A percentile compares a stretch with the other conserved stretches of the same genome.
Evolutionary conservation across 441 rosid species (phyloP).

Genomic region (Erysimum cheiri): DNA sequence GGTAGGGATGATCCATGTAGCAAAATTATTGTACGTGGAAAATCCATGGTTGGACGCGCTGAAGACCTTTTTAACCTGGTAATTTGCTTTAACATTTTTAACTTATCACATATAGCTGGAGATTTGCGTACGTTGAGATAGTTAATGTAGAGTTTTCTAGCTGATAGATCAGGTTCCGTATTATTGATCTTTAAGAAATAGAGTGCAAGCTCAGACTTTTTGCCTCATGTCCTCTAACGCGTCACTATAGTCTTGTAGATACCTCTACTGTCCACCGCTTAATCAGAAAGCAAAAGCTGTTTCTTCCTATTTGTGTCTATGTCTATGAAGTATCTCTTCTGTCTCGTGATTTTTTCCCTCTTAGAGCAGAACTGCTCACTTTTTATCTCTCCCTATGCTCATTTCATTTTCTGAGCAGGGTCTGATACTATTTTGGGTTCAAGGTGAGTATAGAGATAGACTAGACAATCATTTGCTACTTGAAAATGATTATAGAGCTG

Average conservation of each 20-base stretch:
- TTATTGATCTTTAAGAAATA: not conserved
- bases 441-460: not conserved
- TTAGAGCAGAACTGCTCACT: not conserved
- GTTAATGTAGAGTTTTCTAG: constrained; percentile 13
- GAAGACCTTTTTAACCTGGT: constrained; percentile 91
- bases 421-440: not conserved
- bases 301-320: not conserved
- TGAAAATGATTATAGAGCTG: constrained; percentile 1
- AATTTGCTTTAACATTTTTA: constrained; percentile 29
- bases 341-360: not conserved
- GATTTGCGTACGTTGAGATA: constrained; percentile 1
- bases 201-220: not conserved
- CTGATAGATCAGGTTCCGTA: constrained; percentile 3
- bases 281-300: not conserved
- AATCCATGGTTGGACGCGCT: constrained; percentile 89
- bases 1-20: constrained; percentile 83
- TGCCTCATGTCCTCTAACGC: not conserved
- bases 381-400: constrained; percentile 7
- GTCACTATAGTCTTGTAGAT: not conserved
- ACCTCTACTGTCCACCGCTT: not conserved
- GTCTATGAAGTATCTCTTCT: not conserved
- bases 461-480: not conserved
- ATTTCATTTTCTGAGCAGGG: not conserved
- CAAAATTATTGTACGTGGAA: constrained; percentile 87
- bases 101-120: not conserved